These are phyloP conservation scores for Ceratobasidium sp. DNA, from an alignment of 1,284 basidiomycete species.

Conservation along the genomic window DNA sequence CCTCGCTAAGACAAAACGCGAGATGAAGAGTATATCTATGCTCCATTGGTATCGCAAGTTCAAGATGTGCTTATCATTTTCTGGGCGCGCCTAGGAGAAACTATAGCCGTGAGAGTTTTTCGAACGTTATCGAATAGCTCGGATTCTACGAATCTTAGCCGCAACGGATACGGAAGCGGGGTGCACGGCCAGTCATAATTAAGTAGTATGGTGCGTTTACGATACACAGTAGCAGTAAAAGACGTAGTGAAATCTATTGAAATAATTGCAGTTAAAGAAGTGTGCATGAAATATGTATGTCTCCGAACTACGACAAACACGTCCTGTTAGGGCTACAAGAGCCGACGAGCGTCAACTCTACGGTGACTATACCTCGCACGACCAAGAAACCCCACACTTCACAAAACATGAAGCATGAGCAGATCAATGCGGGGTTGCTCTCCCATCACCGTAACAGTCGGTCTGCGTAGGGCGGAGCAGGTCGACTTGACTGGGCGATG, in stretches of 20 bases:
- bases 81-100: too few relatives aligned
- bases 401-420: slow-evolving; percentile 28
- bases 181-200: too few relatives aligned
- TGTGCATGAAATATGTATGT: slow-evolving; percentile 4
- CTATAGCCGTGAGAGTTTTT: too few relatives aligned
- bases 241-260: too few relatives aligned
- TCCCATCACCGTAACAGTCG: slow-evolving; percentile 38
- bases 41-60: too few relatives aligned
- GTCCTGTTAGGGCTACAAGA: slow-evolving; percentile 15
- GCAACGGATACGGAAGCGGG: too few relatives aligned
- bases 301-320: slow-evolving; percentile 34
- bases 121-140: too few relatives aligned
- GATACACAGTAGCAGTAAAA: too few relatives aligned
- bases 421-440: slow-evolving; percentile 20
- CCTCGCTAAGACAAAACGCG: too few relatives aligned
- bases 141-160: too few relatives aligned
- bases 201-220: not conserved
- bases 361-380: slow-evolving; percentile 12
- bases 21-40: too few relatives aligned
- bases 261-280: not conserved
- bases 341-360: slow-evolving; percentile 35
- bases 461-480: slow-evolving; percentile 25
- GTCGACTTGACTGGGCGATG: slow-evolving; percentile 33
- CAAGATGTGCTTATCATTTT: too few relatives aligned
- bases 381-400: slow-evolving; percentile 19